phyloP scores from a whole-genome alignment of 2,329 filamentous ascomycete species.

The Pyricularia pennisetigena region DNA sequence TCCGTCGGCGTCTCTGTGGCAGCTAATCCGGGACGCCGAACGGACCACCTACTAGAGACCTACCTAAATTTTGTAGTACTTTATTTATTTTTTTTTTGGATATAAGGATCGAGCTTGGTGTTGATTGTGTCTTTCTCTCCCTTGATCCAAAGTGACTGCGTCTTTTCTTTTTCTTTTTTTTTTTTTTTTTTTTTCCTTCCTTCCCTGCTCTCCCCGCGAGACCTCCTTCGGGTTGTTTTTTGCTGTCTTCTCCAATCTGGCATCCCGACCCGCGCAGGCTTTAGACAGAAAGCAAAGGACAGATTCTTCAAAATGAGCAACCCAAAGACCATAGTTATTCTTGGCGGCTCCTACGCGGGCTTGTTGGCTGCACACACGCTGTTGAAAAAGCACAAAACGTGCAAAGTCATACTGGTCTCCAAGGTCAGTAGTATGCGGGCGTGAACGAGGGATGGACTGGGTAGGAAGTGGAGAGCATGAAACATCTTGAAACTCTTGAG shows the following conservation, averaged over 20 bases:
- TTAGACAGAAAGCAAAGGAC: background rate
- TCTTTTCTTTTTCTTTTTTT: background rate
- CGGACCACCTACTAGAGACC: background rate
- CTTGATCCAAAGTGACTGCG: background rate
- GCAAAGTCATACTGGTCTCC: slow-evolving; percentile 45
- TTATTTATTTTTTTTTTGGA: background rate
- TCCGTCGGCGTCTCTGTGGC: background rate
- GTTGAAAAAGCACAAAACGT: slow-evolving; percentile 36
- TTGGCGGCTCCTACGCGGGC: slow-evolving; percentile 44
- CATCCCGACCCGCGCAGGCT: background rate
- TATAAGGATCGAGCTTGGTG: background rate
- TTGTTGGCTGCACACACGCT: slow-evolving; percentile 43
- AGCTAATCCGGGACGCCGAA: background rate
- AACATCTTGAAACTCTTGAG: background rate
- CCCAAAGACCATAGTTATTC: slow-evolving; percentile 41
- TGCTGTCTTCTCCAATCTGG: background rate
- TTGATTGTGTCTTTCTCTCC: background rate
- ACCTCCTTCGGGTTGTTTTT: background rate
- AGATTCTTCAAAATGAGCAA: slow-evolving; percentile 19
- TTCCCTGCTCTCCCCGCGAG: background rate
- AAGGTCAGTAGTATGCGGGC: slow-evolving; percentile 35
- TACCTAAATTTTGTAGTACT: background rate
- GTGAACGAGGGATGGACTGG: background rate
- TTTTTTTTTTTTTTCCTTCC: background rate
- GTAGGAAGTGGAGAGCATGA: background rate